A percentile compares a stretch with the other conserved stretches of the same genome.
Evolutionary conservation across 192 early-diverging fungal genomes (phyloP).

Genomic region (Phlyctochytrium planicorne): DNA sequence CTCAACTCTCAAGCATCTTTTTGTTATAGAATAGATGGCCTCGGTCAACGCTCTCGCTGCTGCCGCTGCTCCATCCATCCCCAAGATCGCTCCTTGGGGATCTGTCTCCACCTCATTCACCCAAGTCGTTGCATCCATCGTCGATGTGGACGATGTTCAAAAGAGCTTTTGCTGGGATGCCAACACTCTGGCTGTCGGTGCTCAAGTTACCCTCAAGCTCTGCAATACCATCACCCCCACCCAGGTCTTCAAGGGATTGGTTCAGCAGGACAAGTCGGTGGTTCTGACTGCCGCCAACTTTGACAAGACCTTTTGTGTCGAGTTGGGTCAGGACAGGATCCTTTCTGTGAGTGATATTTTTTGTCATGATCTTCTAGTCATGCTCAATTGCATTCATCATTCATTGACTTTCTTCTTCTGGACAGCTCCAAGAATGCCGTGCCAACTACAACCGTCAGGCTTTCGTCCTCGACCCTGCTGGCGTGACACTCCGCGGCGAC

Average conservation of each 20-base stretch:
- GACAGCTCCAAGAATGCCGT: background rate
- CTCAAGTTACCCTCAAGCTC: background rate
- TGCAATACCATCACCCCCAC: conserved; percentile 4
- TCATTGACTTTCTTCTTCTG: conserved; percentile 1
- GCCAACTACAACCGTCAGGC: background rate
- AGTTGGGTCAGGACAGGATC: conserved; percentile 4
- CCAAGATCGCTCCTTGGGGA: background rate
- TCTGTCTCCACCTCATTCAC: background rate
- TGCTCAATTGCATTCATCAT: background rate
- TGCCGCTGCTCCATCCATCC: too few species aligned
- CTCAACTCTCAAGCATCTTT: too few species aligned
- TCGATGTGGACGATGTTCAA: too few species aligned
- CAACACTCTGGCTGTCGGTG: conserved; percentile 7
- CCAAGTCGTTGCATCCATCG: conserved; percentile 1
- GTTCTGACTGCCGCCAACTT: background rate
- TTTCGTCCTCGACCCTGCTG: background rate
- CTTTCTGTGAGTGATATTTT: background rate
- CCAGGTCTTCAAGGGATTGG: conserved; percentile 7
- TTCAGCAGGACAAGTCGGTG: background rate
- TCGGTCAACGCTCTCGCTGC: too few species aligned
- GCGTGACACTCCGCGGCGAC: background rate
- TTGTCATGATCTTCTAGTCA: background rate
- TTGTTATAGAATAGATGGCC: too few species aligned
- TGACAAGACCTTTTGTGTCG: conserved; percentile 5
- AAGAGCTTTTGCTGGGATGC: conserved; percentile 14